These are phyloP conservation scores for Entomortierella lignicola DNA, from an alignment of 192 early-diverging fungal genomes.

Conservation along the genomic window DNA sequence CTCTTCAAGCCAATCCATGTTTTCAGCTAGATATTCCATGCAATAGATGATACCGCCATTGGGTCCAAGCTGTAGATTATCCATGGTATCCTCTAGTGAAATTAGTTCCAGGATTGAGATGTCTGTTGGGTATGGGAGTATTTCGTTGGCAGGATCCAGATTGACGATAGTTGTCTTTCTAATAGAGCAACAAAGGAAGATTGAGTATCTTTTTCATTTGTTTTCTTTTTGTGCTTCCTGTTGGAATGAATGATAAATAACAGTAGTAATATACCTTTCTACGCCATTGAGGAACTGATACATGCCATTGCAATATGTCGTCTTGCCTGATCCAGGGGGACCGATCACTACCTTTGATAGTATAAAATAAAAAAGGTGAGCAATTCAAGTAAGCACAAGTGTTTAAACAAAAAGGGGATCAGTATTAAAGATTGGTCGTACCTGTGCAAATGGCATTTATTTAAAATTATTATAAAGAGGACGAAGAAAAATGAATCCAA, in stretches of 20 bases:
- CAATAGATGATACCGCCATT: conserved; percentile 98
- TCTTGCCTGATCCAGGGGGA: conserved; percentile 94
- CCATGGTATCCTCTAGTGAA: conserved; percentile 93
- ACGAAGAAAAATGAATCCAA: not conserved
- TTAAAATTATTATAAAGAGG: not conserved
- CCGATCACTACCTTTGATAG: conserved; percentile 87
- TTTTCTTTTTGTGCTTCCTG: no score
- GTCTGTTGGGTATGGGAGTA: conserved; percentile 83
- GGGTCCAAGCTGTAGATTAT: conserved; percentile 88
- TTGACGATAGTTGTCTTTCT: conserved; percentile 92
- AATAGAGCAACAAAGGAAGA: not conserved
- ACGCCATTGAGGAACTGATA: conserved; percentile 87
- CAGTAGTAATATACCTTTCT: conserved; percentile 58
- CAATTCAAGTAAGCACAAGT: not conserved
- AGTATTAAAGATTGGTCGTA: not conserved
- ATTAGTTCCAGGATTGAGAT: conserved; percentile 91
- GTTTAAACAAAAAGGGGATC: not conserved
- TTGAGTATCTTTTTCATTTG: not conserved
- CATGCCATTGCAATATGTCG: conserved; percentile 94
- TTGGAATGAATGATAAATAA: not conserved
- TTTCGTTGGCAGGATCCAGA: conserved; percentile 97
- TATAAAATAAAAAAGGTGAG: not conserved
- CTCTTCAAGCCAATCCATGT: conserved; percentile 91
- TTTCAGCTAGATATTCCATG: conserved; percentile 92
- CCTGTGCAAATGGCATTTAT: conserved; percentile 49